Evolutionary conservation across 2,329 filamentous ascomycete species (phyloP).

Genomic region (Colletotrichum camelliae): DNA sequence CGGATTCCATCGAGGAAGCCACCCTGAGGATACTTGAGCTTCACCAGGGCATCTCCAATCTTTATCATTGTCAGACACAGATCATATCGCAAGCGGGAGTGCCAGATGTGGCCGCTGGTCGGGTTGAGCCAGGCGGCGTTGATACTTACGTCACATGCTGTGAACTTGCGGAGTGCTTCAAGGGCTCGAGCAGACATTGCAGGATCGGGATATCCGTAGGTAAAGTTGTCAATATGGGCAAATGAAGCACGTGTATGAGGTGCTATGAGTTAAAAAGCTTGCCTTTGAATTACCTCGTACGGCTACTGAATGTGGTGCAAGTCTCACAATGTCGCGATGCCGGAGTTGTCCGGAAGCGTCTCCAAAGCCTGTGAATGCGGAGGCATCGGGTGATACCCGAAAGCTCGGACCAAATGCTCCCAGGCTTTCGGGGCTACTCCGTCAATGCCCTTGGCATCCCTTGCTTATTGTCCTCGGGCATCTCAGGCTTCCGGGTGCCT

Average conservation of each 20-base stretch:
- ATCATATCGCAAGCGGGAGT: background rate
- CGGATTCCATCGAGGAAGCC: slow-evolving; percentile 30
- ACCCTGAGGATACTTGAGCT: slow-evolving; percentile 31
- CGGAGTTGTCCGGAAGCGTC: background rate
- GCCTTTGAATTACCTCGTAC: background rate
- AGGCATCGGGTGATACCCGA: background rate
- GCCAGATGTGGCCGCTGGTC: background rate
- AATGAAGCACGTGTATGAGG: background rate
- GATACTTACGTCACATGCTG: slow-evolving; percentile 8
- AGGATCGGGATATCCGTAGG: background rate
- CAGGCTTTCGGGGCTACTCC: background rate
- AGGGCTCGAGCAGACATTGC: background rate
- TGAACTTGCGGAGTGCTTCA: slow-evolving; percentile 1
- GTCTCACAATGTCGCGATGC: background rate
- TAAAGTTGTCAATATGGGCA: background rate
- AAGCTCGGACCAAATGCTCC: background rate
- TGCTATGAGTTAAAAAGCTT: background rate
- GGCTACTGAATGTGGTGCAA: background rate
- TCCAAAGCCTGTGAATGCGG: background rate
- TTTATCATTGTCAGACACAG: background rate
- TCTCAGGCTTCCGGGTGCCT: background rate
- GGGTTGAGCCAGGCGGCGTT: background rate
- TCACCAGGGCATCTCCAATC: slow-evolving; percentile 31
- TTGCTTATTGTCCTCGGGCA: background rate
- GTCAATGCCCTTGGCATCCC: background rate